These are phyloP conservation scores for Arabidopsis arenosa DNA, from an alignment of 345 rosid species.

Conservation along the genomic window DNA sequence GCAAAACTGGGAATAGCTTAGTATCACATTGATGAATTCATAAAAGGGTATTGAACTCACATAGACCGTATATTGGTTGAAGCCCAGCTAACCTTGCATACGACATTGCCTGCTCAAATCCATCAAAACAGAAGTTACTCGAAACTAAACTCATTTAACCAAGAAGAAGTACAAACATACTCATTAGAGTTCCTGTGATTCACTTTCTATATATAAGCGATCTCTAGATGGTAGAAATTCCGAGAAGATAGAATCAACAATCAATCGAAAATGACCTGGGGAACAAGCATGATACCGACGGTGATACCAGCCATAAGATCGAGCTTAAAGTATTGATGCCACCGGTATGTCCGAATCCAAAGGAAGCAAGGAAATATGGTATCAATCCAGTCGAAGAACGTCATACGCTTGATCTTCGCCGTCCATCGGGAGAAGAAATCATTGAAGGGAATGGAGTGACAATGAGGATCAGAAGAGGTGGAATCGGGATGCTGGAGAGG, in stretches of 20 bases:
- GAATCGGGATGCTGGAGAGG: constrained; percentile 67
- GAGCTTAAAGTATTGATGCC: constrained; percentile 75
- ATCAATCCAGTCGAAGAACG: constrained; percentile 66
- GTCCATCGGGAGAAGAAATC: constrained; percentile 49
- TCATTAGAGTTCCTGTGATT: neutral
- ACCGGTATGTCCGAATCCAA: constrained; percentile 79
- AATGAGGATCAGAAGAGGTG: constrained; percentile 38
- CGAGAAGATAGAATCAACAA: no score
- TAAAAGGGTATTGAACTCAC: constrained; percentile 57
- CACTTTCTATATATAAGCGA: no score
- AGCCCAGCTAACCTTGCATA: constrained; percentile 98
- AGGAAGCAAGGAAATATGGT: constrained; percentile 72
- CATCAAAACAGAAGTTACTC: constrained; percentile 39
- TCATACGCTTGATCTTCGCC: constrained; percentile 55
- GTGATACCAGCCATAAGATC: constrained; percentile 96
- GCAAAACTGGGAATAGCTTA: neutral
- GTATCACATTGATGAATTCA: constrained; percentile 7
- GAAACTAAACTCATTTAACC: neutral
- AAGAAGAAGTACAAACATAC: neutral
- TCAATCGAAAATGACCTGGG: constrained; percentile 62
- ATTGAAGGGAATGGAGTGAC: constrained; percentile 34
- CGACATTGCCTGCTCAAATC: constrained; percentile 86
- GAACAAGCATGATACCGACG: constrained; percentile 95
- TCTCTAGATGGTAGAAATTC: no score
- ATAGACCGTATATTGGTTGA: constrained; percentile 84